These are phyloP conservation scores for Dryas alaskensis DNA, from an alignment of 306 rosid species.

Conservation along the genomic window DNA sequence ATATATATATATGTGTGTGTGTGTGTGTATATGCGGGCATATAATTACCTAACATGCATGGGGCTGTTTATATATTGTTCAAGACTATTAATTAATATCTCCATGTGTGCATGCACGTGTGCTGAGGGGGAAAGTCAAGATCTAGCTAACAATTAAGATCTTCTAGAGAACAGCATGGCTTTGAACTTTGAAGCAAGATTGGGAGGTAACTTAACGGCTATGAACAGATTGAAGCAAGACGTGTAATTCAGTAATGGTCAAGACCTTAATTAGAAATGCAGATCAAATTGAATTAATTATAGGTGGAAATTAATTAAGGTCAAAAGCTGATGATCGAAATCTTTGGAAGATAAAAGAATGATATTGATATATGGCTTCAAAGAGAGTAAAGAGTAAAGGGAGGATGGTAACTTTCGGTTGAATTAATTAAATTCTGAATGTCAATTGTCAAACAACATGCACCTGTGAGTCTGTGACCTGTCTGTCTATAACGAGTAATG, in stretches of 20 bases:
- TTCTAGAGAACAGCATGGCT: not conserved
- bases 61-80: not conserved
- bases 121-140: slow-evolving; percentile 5
- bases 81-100: not conserved
- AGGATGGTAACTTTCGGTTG: not conserved
- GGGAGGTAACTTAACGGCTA: not conserved
- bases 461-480: not conserved
- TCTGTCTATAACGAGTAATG: not conserved
- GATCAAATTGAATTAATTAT: not conserved
- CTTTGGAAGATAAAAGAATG: not conserved
- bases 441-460: slow-evolving; percentile 23
- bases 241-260: not conserved
- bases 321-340: not conserved
- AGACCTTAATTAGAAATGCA: not conserved
- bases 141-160: not conserved
- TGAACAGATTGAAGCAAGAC: not conserved
- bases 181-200: not conserved
- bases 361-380: not conserved
- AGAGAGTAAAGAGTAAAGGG: not conserved
- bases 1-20: too few relatives aligned
- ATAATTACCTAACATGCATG: not conserved
- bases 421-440: not conserved
- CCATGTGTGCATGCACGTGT: slow-evolving; percentile 15
- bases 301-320: not conserved
- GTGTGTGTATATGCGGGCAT: too few relatives aligned